Evolutionary conservation across 2,329 filamentous ascomycete genomes (phyloP).

Genomic region (Ophiostoma tasmaniense): DNA sequence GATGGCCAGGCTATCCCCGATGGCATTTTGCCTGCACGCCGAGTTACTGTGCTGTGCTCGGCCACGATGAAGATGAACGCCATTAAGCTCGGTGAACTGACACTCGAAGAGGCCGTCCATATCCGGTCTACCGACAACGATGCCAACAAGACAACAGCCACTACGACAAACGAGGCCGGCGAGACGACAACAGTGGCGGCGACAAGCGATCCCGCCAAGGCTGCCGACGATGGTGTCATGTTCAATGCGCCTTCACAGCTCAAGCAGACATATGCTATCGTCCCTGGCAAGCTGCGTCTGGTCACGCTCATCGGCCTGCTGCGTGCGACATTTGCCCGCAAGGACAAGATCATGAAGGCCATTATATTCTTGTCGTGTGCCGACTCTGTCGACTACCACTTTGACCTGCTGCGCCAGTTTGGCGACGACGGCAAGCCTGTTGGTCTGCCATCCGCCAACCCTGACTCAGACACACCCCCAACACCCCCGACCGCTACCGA

Average conservation of each 20-base stretch:
- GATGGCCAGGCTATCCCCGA: slow-evolving; percentile 47
- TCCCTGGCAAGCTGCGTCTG: slow-evolving; percentile 80
- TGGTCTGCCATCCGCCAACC: background rate
- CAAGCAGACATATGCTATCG: slow-evolving; percentile 82
- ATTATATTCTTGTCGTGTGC: slow-evolving; percentile 97
- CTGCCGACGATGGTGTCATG: slow-evolving; percentile 26
- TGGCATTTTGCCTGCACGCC: slow-evolving; percentile 60
- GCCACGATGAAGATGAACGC: slow-evolving; percentile 98
- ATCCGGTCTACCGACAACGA: slow-evolving; percentile 43
- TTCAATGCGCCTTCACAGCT: slow-evolving; percentile 86
- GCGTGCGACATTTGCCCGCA: slow-evolving; percentile 78
- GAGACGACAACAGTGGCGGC: slow-evolving; percentile 32
- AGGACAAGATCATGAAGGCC: slow-evolving; percentile 89
- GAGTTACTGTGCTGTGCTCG: slow-evolving; percentile 85
- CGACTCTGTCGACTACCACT: slow-evolving; percentile 95
- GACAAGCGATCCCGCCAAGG: slow-evolving; percentile 15
- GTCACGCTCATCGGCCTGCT: slow-evolving; percentile 79
- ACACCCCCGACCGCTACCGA: slow-evolving; percentile 28
- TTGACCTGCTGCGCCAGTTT: slow-evolving; percentile 60
- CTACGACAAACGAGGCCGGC: background rate
- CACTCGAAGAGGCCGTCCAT: slow-evolving; percentile 83
- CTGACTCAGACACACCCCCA: slow-evolving; percentile 22
- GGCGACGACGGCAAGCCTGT: slow-evolving; percentile 12
- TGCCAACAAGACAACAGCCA: slow-evolving; percentile 26
- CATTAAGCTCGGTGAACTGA: slow-evolving; percentile 87